Conservation (phyloP, 2,329 filamentous ascomycete species). For the Colletotrichum sp. region DNA sequence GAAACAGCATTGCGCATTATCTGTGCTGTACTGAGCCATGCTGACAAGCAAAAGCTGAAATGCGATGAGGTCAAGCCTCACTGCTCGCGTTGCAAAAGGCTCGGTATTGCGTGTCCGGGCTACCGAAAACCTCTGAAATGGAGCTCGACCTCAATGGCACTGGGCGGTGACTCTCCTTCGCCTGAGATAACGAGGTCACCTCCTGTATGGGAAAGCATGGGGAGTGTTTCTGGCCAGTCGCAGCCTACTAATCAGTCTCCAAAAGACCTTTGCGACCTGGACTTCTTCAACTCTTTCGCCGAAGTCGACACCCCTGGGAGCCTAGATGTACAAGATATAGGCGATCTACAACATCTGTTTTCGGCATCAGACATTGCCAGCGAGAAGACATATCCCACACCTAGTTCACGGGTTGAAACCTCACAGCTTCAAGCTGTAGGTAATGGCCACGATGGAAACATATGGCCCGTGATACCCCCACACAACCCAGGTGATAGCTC, state of each 20-base stretch:
- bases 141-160: not conserved
- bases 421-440: not conserved
- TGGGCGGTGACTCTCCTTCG: not conserved
- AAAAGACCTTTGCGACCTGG: not conserved
- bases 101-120: not conserved
- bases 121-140: not conserved
- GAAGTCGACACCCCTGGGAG: not conserved
- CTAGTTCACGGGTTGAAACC: not conserved
- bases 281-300: not conserved
- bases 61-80: not conserved
- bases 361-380: not conserved
- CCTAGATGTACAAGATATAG: not conserved
- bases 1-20: not conserved
- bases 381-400: not conserved
- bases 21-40: not conserved
- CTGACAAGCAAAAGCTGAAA: not conserved
- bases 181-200: not conserved
- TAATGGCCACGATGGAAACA: not conserved
- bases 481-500: not conserved
- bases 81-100: not conserved
- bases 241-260: not conserved
- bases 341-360: not conserved
- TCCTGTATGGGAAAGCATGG: not conserved
- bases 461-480: not conserved
- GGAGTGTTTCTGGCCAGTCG: no score